A percentile compares a stretch with the other conserved stretches of the same genome.
These are phyloP conservation scores for Exophiala sp. DNA, from an alignment of 2,329 filamentous ascomycete genomes.

Conservation along the genomic window DNA sequence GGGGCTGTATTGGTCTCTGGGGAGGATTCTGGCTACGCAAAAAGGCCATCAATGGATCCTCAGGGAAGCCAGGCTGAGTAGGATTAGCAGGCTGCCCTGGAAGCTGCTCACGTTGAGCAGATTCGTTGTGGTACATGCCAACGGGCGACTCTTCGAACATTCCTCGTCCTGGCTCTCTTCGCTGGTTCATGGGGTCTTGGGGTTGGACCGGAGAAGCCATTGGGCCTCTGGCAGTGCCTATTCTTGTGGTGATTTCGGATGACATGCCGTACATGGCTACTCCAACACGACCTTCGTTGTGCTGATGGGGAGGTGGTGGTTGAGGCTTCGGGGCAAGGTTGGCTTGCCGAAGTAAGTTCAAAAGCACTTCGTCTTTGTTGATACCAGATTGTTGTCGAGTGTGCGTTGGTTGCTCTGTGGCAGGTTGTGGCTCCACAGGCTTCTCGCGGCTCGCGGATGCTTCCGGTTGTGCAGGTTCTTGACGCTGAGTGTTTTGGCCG, in stretches of 20 bases:
- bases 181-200: slow-evolving; percentile 16
- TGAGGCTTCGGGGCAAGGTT: slow-evolving; percentile 25
- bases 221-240: slow-evolving; percentile 10
- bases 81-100: slow-evolving; percentile 36
- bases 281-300: slow-evolving; percentile 1
- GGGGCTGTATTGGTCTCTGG: slow-evolving; percentile 35
- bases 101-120: slow-evolving; percentile 29
- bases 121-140: slow-evolving; percentile 36
- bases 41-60: slow-evolving; percentile 33
- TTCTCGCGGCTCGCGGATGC: slow-evolving; percentile 9
- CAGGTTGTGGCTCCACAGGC: slow-evolving; percentile 17
- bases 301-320: slow-evolving; percentile 19
- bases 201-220: slow-evolving; percentile 13
- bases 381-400: slow-evolving; percentile 21
- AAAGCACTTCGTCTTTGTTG: slow-evolving; percentile 25
- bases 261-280: slow-evolving; percentile 12
- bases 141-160: slow-evolving; percentile 42
- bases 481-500: slow-evolving; percentile 5
- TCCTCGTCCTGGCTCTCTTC: slow-evolving; percentile 18
- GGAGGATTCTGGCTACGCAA: slow-evolving; percentile 31
- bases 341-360: slow-evolving; percentile 27
- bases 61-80: slow-evolving; percentile 35
- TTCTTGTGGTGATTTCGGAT: slow-evolving; percentile 5
- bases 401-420: slow-evolving; percentile 15
- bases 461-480: slow-evolving; percentile 1